These are phyloP conservation scores for Colletotrichum paranaense DNA, from an alignment of 2,329 filamentous ascomycete genomes.

Conservation along the genomic window DNA sequence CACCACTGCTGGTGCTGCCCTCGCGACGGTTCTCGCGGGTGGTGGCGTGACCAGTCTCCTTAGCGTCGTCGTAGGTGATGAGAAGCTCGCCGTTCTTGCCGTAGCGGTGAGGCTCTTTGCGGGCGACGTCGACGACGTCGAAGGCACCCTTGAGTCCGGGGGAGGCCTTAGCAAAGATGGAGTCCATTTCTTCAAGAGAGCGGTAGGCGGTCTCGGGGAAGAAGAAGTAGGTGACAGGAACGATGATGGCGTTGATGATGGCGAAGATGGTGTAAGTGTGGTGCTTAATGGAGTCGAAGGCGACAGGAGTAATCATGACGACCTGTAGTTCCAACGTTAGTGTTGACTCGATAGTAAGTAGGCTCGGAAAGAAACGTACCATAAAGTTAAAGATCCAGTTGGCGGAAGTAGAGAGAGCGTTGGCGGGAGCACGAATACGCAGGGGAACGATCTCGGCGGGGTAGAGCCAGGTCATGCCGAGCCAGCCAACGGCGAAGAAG, in stretches of 20 bases:
- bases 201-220: slow-evolving; percentile 74
- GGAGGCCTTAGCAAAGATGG: slow-evolving; percentile 68
- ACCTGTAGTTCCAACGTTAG: slow-evolving; percentile 46
- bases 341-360: background rate
- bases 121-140: slow-evolving; percentile 49
- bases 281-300: slow-evolving; percentile 67
- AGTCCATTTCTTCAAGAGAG: slow-evolving; percentile 75
- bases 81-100: slow-evolving; percentile 70
- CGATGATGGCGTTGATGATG: slow-evolving; percentile 71
- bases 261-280: slow-evolving; percentile 76
- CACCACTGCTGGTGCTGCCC: slow-evolving; percentile 27
- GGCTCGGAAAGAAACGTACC: slow-evolving; percentile 40
- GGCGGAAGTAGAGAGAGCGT: slow-evolving; percentile 63
- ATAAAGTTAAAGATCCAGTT: slow-evolving; percentile 75
- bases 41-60: slow-evolving; percentile 46
- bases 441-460: slow-evolving; percentile 71
- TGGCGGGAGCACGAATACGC: slow-evolving; percentile 69
- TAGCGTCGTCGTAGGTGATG: slow-evolving; percentile 55
- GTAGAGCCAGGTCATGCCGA: slow-evolving; percentile 72
- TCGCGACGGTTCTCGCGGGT: slow-evolving; percentile 33
- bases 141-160: slow-evolving; percentile 49
- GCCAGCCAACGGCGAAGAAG: slow-evolving; percentile 70
- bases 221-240: slow-evolving; percentile 69
- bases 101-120: slow-evolving; percentile 64
- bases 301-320: slow-evolving; percentile 71